These are phyloP conservation scores for Dunaliella primolecta DNA, from an alignment of 139 green algal genomes.

Conservation along the genomic window DNA sequence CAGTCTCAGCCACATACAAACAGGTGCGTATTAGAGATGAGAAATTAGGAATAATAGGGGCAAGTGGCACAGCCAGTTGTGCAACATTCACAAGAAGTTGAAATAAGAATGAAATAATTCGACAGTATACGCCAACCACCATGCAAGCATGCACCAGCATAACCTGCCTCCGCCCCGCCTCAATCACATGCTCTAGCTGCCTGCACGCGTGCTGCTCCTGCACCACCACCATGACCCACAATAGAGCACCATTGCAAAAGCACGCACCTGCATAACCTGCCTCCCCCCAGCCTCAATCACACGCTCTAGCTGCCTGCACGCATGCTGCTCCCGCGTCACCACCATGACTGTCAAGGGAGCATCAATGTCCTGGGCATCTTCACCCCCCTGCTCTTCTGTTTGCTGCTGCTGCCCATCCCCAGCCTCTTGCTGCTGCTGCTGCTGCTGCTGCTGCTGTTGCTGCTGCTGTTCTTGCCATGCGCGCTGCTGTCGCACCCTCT, in stretches of 20 bases:
- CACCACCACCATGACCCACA: constrained; percentile 54
- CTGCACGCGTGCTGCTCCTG: constrained; percentile 43
- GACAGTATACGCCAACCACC: too few relatives aligned
- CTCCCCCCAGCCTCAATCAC: constrained; percentile 36
- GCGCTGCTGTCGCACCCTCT: not conserved
- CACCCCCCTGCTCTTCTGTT: constrained; percentile 14
- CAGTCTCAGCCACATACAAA: too few relatives aligned
- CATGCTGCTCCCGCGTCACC: constrained; percentile 51
- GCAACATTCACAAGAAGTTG: too few relatives aligned
- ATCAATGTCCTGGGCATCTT: not conserved
- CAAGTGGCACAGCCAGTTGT: not conserved
- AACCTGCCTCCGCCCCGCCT: constrained; percentile 28
- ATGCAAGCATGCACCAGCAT: constrained; percentile 36
- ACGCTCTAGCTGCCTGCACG: constrained; percentile 45
- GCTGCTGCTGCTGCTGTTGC: constrained; percentile 18
- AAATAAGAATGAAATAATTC: too few relatives aligned
- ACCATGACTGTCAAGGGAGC: constrained; percentile 50
- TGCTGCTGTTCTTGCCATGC: not conserved
- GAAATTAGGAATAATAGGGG: too few relatives aligned
- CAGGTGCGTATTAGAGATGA: too few relatives aligned
- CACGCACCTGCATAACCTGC: constrained; percentile 38
- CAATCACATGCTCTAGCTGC: constrained; percentile 52
- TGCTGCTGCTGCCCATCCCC: not conserved
- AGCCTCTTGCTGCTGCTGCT: constrained; percentile 16
- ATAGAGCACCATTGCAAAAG: too few relatives aligned